Percentiles rank a stretch among this genome's conserved stretches.
Conservation (phyloP, 345 rosid species). For the Hibiscus tridactylites region DNA sequence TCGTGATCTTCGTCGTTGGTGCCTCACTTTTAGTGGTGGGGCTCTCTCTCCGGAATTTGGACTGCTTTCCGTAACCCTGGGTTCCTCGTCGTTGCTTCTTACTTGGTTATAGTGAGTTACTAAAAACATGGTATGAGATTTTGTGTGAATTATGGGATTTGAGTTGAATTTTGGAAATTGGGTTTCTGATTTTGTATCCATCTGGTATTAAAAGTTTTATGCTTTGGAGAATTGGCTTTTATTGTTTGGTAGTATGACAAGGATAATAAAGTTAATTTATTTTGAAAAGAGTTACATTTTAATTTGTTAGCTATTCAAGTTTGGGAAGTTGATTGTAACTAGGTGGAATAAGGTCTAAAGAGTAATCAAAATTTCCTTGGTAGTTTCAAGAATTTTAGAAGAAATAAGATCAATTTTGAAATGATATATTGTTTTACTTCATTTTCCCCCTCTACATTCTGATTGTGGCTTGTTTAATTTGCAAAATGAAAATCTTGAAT, state of each 20-base stretch:
- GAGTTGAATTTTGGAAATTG: not conserved
- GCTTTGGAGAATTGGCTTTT: not conserved
- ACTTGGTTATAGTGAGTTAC: slow-evolving; percentile 50
- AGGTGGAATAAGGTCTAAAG: not conserved
- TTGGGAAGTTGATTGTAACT: not conserved
- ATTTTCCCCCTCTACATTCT: too few species aligned
- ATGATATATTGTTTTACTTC: too few species aligned
- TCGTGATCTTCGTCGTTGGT: slow-evolving; percentile 61
- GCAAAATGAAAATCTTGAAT: too few species aligned
- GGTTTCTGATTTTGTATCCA: not conserved
- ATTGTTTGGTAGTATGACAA: not conserved
- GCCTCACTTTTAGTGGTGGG: slow-evolving; percentile 74
- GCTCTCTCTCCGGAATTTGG: slow-evolving; percentile 60
- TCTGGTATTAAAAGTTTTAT: not conserved
- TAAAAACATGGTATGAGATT: not conserved
- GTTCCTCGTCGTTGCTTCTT: slow-evolving; percentile 74
- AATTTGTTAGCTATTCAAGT: not conserved
- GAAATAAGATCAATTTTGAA: too few species aligned
- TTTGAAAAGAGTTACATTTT: not conserved
- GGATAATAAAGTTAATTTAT: not conserved
- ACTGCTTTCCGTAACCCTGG: slow-evolving; percentile 69
- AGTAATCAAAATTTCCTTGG: too few species aligned
- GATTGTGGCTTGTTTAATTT: too few species aligned
- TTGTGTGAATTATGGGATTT: not conserved
- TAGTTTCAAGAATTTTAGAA: too few species aligned